Evolutionary conservation across 2,329 filamentous ascomycete genomes (phyloP).

Genomic region (Verticillium zaregamsianum): DNA sequence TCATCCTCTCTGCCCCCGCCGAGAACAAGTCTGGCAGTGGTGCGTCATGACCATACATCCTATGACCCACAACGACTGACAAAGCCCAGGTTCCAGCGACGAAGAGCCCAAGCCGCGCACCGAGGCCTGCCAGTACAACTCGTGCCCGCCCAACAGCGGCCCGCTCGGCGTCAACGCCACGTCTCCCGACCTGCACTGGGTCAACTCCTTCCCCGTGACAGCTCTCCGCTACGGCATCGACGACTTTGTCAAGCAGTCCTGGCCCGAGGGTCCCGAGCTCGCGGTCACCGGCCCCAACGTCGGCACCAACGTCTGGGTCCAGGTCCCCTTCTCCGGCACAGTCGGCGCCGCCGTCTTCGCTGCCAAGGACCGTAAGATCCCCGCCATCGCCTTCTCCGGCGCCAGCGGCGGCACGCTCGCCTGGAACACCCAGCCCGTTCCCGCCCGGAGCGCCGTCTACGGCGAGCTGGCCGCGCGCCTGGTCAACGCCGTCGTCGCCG

Average conservation of each 20-base stretch:
- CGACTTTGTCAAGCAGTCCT: conserved; percentile 48
- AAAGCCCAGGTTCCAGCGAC: conserved; percentile 42
- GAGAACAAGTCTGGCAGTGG: conserved; percentile 57
- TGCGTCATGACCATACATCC: background rate
- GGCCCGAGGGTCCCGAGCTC: conserved; percentile 49
- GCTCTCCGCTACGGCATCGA: conserved; percentile 60
- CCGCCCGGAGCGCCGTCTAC: conserved; percentile 55
- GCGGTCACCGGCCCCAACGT: conserved; percentile 64
- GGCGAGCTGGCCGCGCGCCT: conserved; percentile 57
- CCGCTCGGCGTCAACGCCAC: conserved; percentile 53
- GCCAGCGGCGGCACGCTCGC: conserved; percentile 42
- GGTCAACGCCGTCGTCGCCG: conserved; percentile 48
- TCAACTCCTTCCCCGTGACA: conserved; percentile 67
- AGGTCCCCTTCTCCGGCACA: conserved; percentile 59
- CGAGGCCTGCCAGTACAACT: conserved; percentile 54
- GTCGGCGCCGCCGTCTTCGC: conserved; percentile 62
- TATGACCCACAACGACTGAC: background rate
- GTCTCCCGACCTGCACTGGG: conserved; percentile 61
- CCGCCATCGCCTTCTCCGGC: conserved; percentile 66
- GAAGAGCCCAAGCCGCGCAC: conserved; percentile 41
- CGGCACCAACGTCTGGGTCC: conserved; percentile 51
- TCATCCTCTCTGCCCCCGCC: conserved; percentile 62
- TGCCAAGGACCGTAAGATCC: conserved; percentile 48
- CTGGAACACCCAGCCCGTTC: conserved; percentile 50
- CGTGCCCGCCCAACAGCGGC: conserved; percentile 53